Conservation (phyloP, 1,284 basidiomycete species). For the Pseudozyma flocculosa region DNA sequence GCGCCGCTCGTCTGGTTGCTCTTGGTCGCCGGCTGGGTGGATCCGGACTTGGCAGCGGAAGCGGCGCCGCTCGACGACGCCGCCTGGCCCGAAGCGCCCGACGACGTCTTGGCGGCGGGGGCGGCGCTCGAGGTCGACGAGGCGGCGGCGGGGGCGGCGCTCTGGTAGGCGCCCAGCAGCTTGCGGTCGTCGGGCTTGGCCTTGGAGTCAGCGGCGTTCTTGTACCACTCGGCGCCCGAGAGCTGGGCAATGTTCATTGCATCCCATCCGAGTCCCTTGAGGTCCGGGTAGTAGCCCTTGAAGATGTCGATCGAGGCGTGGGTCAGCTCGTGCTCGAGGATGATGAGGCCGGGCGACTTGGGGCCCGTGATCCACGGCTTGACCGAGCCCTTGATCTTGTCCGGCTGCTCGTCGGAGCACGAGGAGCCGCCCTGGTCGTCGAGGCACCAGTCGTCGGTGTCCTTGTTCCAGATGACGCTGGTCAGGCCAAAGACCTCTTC, state of each 20-base stretch:
- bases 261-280: constrained; percentile 70
- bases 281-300: constrained; percentile 68
- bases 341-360: constrained; percentile 68
- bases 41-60: too few relatives aligned
- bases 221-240: constrained; percentile 35
- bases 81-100: too few relatives aligned
- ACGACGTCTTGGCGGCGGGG: too few relatives aligned
- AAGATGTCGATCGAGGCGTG: constrained; percentile 69
- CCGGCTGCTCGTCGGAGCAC: constrained; percentile 35
- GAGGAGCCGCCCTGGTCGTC: constrained; percentile 25
- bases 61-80: too few relatives aligned
- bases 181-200: constrained; percentile 12
- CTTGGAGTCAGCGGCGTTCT: constrained; percentile 30
- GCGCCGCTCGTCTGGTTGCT: constrained; percentile 5
- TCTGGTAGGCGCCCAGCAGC: constrained; percentile 9
- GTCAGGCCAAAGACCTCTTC: constrained; percentile 55
- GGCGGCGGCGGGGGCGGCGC: constrained; percentile 4
- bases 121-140: constrained; percentile 3
- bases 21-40: too few relatives aligned
- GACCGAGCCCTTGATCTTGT: constrained; percentile 21
- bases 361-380: constrained; percentile 15
- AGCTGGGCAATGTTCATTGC: constrained; percentile 26
- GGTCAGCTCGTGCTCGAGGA: constrained; percentile 80
- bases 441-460: constrained; percentile 55
- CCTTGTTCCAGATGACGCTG: constrained; percentile 52